A percentile compares a stretch with the other conserved stretches of the same genome.
Evolutionary conservation across 352 stramenopile genomes (phyloP).

Genomic region (Pythium utonaiense): DNA sequence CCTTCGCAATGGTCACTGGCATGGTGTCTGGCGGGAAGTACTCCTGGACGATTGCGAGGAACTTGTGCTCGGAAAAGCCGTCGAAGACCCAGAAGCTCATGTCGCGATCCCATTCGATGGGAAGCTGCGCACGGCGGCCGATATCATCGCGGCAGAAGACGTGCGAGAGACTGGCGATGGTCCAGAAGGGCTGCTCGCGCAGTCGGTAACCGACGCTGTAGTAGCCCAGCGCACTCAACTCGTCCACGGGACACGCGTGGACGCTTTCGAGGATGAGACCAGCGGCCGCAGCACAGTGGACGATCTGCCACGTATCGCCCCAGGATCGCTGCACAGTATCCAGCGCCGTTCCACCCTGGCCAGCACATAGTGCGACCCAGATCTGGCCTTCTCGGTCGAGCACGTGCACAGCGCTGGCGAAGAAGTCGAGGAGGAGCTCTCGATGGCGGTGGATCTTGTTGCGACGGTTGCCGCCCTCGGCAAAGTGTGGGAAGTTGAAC

Average conservation of each 20-base stretch:
- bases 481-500: constrained; percentile 87
- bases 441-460: constrained; percentile 86
- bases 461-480: constrained; percentile 62
- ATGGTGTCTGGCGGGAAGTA: constrained; percentile 44
- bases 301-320: constrained; percentile 82
- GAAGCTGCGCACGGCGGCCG: constrained; percentile 39
- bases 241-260: constrained; percentile 60
- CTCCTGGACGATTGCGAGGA: constrained; percentile 34
- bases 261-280: constrained; percentile 56
- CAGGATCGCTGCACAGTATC: constrained; percentile 54
- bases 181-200: constrained; percentile 72
- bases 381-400: constrained; percentile 55
- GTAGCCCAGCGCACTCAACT: constrained; percentile 62
- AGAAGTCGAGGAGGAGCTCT: constrained; percentile 75
- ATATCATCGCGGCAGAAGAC: constrained; percentile 57
- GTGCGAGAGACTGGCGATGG: constrained; percentile 55
- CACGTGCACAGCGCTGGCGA: constrained; percentile 54
- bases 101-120: constrained; percentile 60
- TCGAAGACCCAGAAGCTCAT: constrained; percentile 77
- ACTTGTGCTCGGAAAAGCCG: constrained; percentile 51
- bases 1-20: constrained; percentile 28
- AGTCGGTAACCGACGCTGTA: constrained; percentile 79
- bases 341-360: constrained; percentile 72
- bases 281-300: constrained; percentile 52
- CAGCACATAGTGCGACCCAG: constrained; percentile 79